Evolutionary conservation across 805 yeast species (phyloP).

Genomic region (Candida chauliodis): DNA sequence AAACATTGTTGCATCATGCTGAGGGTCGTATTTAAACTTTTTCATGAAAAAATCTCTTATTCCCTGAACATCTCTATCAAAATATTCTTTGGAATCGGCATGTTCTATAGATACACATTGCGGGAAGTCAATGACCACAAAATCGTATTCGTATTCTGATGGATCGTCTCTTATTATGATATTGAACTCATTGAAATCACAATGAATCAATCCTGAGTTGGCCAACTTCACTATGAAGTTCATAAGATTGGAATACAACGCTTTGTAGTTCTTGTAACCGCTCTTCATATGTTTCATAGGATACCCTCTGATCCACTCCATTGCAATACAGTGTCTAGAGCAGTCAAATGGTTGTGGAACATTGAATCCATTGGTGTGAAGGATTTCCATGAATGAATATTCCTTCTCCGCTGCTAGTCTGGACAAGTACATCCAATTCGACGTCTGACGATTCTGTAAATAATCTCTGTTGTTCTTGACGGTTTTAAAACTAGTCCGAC

Average conservation of each 20-base stretch:
- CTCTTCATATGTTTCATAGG: constrained; percentile 77
- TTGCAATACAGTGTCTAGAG: constrained; percentile 86
- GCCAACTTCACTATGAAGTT: constrained; percentile 78
- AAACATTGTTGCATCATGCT: constrained; percentile 62
- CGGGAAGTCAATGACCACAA: constrained; percentile 95
- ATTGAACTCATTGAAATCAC: constrained; percentile 97
- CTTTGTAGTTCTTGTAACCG: constrained; percentile 63
- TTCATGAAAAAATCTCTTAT: constrained; percentile 77
- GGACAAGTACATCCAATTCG: constrained; percentile 91
- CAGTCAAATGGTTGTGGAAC: constrained; percentile 90
- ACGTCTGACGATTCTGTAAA: constrained; percentile 66
- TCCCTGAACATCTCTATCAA: constrained; percentile 91
- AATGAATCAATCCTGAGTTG: constrained; percentile 87
- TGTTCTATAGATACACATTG: constrained; percentile 95
- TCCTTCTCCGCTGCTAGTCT: constrained; percentile 91
- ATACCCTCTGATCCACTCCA: constrained; percentile 88
- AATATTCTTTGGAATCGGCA: constrained; percentile 80
- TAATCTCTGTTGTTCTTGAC: constrained; percentile 95
- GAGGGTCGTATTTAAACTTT: constrained; percentile 72
- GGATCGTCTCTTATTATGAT: constrained; percentile 72
- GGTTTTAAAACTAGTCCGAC: constrained; percentile 88
- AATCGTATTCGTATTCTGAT: constrained; percentile 54
- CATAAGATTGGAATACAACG: constrained; percentile 84
- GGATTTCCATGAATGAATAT: constrained; percentile 77
- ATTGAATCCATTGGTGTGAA: constrained; percentile 69